Evolutionary conservation across 2,329 filamentous ascomycete species (phyloP).

Genomic region (Curvularia spicifera): DNA sequence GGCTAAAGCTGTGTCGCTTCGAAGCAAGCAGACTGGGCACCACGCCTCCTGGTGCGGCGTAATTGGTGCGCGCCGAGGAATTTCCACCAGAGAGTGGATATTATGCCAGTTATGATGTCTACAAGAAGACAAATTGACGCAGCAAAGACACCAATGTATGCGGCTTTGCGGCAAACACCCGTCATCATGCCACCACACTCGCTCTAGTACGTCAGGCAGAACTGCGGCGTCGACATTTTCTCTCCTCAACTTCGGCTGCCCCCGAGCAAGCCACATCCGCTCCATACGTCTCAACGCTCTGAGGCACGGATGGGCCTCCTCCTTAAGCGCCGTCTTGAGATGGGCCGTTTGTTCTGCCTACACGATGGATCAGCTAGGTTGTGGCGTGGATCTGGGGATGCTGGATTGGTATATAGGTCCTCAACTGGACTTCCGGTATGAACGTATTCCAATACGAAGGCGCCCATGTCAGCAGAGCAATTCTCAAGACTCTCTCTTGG

Average conservation of each 20-base stretch:
- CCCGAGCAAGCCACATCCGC: conserved; percentile 41
- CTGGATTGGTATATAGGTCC: conserved; percentile 43
- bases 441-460: conserved; percentile 22
- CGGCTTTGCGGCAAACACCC: conserved; percentile 23
- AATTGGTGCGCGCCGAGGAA: conserved; percentile 21
- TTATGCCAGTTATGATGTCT: conserved; percentile 19
- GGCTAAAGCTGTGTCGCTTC: conserved; percentile 22
- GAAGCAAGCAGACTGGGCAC: conserved; percentile 14
- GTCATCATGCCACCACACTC: conserved; percentile 16
- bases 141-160: conserved; percentile 23
- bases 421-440: conserved; percentile 18
- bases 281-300: conserved; percentile 34
- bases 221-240: conserved; percentile 30
- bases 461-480: conserved; percentile 47
- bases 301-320: conserved; percentile 41
- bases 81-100: conserved; percentile 13
- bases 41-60: conserved; percentile 10
- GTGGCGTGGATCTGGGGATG: conserved; percentile 35
- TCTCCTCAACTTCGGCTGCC: conserved; percentile 28
- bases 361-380: conserved; percentile 34
- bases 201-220: conserved; percentile 31
- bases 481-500: conserved; percentile 47
- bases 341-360: conserved; percentile 31
- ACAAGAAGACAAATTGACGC: conserved; percentile 14
- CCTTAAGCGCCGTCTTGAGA: conserved; percentile 40